Conservation (phyloP, 2,329 filamentous ascomycete species). For the Stagonosporopsis chrysanthemi region DNA sequence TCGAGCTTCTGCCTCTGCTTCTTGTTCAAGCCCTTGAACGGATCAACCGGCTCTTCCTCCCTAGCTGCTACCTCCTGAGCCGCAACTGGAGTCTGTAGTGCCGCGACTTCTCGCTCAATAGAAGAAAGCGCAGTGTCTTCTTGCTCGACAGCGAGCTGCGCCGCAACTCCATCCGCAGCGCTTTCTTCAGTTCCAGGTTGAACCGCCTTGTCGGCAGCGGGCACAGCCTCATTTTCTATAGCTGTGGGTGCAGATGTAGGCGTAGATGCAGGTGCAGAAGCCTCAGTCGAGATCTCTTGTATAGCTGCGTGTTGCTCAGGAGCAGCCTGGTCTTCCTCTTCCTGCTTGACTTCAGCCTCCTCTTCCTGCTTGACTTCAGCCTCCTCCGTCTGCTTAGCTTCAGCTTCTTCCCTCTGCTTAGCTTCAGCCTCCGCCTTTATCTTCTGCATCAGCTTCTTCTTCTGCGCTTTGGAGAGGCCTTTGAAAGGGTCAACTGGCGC, state of each 20-base stretch:
- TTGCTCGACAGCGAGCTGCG: not conserved
- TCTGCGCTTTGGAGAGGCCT: constrained; percentile 38
- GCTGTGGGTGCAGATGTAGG: too few relatives aligned
- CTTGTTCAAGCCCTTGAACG: constrained; percentile 11
- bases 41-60: constrained; percentile 1
- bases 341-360: not conserved
- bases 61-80: not conserved
- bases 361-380: constrained; percentile 5
- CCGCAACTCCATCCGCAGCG: too few relatives aligned
- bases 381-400: constrained; percentile 11
- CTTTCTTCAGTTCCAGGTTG: not conserved
- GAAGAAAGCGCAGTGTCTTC: not conserved
- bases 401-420: not conserved
- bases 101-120: not conserved
- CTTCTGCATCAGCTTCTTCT: constrained; percentile 43
- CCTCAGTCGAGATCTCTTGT: not conserved
- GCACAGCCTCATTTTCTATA: not conserved
- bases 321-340: constrained; percentile 9
- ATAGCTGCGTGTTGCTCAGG: not conserved
- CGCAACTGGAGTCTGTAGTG: not conserved
- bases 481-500: constrained; percentile 39
- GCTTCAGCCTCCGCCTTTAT: constrained; percentile 42
- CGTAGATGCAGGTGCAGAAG: too few relatives aligned
- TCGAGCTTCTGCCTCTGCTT: constrained; percentile 1
- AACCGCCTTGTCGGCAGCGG: not conserved